Evolutionary conservation across 2,329 filamentous ascomycete species (phyloP).

Genomic region (Fusarium siculi): DNA sequence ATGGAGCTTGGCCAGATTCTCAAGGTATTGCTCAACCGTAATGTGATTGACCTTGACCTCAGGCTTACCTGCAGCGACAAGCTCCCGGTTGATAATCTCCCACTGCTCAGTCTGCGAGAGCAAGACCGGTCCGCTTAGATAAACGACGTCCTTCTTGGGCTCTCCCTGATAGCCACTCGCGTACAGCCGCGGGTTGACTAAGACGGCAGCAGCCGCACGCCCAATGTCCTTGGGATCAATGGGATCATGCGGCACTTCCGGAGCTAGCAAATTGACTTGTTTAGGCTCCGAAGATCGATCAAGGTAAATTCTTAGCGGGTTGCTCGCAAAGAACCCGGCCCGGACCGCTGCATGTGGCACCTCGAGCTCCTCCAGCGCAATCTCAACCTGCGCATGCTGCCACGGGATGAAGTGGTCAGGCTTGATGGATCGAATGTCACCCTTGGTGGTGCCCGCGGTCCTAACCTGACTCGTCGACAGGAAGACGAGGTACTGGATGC

Average conservation of each 20-base stretch:
- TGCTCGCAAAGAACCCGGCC: conserved; percentile 1
- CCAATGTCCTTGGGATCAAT: not conserved
- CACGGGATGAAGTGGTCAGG: not conserved
- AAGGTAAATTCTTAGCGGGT: not conserved
- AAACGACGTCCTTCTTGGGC: not conserved
- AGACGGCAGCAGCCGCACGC: not conserved
- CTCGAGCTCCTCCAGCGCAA: not conserved
- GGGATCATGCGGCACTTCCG: not conserved
- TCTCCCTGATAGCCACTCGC: not conserved
- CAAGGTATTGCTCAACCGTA: not conserved
- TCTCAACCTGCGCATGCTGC: conserved; percentile 2
- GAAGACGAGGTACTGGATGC: not conserved
- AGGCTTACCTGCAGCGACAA: not conserved
- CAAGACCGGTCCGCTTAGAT: not conserved
- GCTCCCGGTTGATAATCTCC: not conserved
- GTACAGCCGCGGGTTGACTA: not conserved
- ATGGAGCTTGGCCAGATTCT: not conserved
- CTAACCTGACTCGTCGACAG: not conserved
- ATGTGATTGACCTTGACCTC: not conserved
- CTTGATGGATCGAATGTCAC: not conserved
- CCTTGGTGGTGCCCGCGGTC: not conserved
- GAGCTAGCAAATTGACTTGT: not conserved
- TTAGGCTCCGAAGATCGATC: not conserved
- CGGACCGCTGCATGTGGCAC: not conserved
- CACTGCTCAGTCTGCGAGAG: not conserved